A percentile compares a stretch with the other conserved stretches of the same genome.
Conservation (phyloP, 2,329 filamentous ascomycete genomes). For the Lachnellula subtilissima region DNA sequence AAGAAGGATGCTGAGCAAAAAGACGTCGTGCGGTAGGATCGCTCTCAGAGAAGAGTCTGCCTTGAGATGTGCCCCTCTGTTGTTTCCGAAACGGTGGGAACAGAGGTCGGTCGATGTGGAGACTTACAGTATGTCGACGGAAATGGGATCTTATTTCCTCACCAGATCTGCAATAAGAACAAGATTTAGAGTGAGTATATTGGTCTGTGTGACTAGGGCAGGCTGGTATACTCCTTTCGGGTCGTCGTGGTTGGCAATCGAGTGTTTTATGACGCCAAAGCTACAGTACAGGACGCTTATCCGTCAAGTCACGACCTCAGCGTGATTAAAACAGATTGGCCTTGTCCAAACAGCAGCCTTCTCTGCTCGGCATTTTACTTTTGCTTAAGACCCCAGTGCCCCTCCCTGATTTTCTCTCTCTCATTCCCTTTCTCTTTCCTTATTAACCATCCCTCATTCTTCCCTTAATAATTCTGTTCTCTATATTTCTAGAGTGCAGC, state of each 20-base stretch:
- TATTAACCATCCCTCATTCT: neutral
- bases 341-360: constrained; percentile 17
- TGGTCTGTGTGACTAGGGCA: constrained; percentile 18
- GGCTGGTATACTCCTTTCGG: constrained; percentile 10
- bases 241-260: constrained; percentile 12
- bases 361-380: constrained; percentile 23
- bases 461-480: neutral
- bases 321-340: constrained; percentile 22
- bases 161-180: neutral
- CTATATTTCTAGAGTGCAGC: neutral
- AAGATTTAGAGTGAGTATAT: neutral
- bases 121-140: neutral
- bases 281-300: constrained; percentile 12
- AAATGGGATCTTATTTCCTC: constrained; percentile 4
- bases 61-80: neutral
- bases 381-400: constrained; percentile 18
- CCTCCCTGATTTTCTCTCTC: constrained; percentile 6
- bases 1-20: neutral
- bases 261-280: constrained; percentile 22
- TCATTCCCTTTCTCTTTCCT: constrained; percentile 4
- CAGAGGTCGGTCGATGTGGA: constrained; percentile 3
- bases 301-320: constrained; percentile 19
- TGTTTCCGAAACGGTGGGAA: neutral
- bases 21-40: neutral
- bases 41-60: neutral